Evolutionary conservation across 108 stramenopile species (phyloP), one percentile per base, ranked within the genome.

Genomic region (Cyclostephanos tholiformis): DNA sequence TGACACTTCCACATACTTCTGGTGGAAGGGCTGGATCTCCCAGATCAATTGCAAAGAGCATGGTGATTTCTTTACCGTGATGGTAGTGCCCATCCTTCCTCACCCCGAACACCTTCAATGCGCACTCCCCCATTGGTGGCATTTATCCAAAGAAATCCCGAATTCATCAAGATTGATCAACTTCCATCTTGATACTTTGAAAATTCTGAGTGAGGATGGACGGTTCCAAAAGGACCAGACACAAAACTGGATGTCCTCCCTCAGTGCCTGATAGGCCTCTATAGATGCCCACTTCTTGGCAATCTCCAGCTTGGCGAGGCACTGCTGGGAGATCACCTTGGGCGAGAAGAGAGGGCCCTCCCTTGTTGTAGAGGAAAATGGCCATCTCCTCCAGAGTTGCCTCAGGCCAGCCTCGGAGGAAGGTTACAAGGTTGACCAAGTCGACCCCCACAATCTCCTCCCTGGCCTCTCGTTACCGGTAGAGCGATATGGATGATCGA

Each of bases 341-440:
- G 29, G 59, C 6, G 22, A 25, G 46, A 62, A 71, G 12, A 71
- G 19, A 99, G 9, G 17, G 48, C 14, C 70, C 70, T 16, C 59
- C 70, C 6, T 71, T 32, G 32, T 71, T 62, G 57, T 62, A 71
- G 25, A 71, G 48, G 48, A 62, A 71, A 11, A 9, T 17, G 36
- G 32, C 29, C 14, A 38, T 23, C 38, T 71, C 70, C 32, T 71
- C 60, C 8, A 38, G 17, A 20, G 29, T 11, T 9, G 44, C 57
- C 0, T 48, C 43, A 3, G 69, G 69, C 30, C 39, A 58, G 0
- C 36, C 52, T 7, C 35, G n/a, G 17, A 53, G 7, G 30, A 57
- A 71, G 12, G 48, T 38, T 3, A 71, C 70, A 14, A 71, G 22
- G 9, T 36, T n/a, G 36, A 71, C 17, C 29, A 71, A 4, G 30